Evolutionary conservation across 1,284 basidiomycete genomes (phyloP).

Genomic region (Porodaedalea pini): DNA sequence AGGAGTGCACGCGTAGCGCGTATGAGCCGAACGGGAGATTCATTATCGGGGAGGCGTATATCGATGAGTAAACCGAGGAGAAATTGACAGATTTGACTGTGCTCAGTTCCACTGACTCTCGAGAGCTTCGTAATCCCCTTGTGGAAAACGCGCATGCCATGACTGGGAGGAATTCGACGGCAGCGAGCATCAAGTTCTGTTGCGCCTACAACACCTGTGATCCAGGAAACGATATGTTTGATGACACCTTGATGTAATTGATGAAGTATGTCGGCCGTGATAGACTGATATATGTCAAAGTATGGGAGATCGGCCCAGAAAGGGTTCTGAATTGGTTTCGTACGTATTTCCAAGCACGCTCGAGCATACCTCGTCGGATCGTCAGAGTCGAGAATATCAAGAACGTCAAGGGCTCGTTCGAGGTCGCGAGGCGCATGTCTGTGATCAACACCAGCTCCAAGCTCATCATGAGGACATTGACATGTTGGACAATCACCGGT

Average conservation of each 20-base stretch:
- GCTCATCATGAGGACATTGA: not conserved
- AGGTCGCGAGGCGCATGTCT: conserved; percentile 8
- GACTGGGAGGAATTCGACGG: conserved; percentile 21
- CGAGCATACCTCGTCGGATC: not conserved
- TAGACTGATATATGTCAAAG: conserved; percentile 23
- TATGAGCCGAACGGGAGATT: conserved; percentile 11
- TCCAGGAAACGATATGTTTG: conserved; percentile 30
- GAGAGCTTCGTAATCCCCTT: conserved; percentile 27
- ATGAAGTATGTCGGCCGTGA: conserved; percentile 34
- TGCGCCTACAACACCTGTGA: conserved; percentile 18
- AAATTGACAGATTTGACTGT: conserved; percentile 25
- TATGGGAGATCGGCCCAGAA: conserved; percentile 25
- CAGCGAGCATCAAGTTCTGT: conserved; percentile 26
- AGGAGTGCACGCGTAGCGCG: conserved; percentile 24
- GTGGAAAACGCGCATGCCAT: conserved; percentile 26
- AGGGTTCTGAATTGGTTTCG: conserved; percentile 14
- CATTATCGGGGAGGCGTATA: not conserved
- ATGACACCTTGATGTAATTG: conserved; percentile 32
- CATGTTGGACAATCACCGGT: conserved; percentile 18
- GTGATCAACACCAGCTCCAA: not conserved
- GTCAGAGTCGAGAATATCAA: not conserved
- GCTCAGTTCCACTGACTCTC: conserved; percentile 26
- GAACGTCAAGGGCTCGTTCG: not conserved
- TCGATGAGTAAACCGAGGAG: conserved; percentile 24
- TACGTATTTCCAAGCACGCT: not conserved